These are phyloP conservation scores for Discostella pseudostelligera DNA, from an alignment of 108 stramenopile species.

Conservation along the genomic window DNA sequence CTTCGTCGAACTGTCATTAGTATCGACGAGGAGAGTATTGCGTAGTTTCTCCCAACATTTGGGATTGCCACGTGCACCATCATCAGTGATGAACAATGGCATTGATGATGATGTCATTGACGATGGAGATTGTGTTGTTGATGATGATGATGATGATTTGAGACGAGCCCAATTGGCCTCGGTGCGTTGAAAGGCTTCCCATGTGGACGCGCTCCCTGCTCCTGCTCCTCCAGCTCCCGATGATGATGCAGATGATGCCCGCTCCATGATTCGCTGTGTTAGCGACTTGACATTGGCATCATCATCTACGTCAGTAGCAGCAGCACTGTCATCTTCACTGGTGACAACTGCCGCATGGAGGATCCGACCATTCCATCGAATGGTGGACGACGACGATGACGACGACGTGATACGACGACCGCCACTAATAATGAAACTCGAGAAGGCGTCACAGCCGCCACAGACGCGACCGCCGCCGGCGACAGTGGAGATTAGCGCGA, in stretches of 20 bases:
- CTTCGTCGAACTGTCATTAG: conserved; percentile 1
- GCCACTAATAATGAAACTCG: no score
- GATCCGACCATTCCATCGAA: background rate
- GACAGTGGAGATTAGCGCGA: no score
- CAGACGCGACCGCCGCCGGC: no score
- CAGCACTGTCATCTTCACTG: background rate
- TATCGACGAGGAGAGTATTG: background rate
- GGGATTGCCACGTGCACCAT: conserved; percentile 65
- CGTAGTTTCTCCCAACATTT: conserved; percentile 69
- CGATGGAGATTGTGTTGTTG: conserved; percentile 41
- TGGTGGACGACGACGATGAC: background rate
- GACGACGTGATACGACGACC: background rate
- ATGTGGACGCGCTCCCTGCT: conserved; percentile 72
- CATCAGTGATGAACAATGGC: conserved; percentile 62
- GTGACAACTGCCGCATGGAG: background rate
- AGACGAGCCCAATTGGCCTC: conserved; percentile 72
- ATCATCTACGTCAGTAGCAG: conserved; percentile 1
- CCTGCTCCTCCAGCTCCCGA: conserved; percentile 60
- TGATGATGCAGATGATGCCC: conserved; percentile 25
- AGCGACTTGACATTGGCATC: conserved; percentile 23
- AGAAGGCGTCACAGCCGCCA: conserved; percentile 8
- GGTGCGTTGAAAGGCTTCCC: conserved; percentile 63
- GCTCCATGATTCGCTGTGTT: conserved; percentile 54
- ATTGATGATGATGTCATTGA: conserved; percentile 53
- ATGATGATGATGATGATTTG: conserved; percentile 53